Evolutionary conservation across 2,329 filamentous ascomycete genomes (phyloP).

Genomic region (Xylariaceae sp.): DNA sequence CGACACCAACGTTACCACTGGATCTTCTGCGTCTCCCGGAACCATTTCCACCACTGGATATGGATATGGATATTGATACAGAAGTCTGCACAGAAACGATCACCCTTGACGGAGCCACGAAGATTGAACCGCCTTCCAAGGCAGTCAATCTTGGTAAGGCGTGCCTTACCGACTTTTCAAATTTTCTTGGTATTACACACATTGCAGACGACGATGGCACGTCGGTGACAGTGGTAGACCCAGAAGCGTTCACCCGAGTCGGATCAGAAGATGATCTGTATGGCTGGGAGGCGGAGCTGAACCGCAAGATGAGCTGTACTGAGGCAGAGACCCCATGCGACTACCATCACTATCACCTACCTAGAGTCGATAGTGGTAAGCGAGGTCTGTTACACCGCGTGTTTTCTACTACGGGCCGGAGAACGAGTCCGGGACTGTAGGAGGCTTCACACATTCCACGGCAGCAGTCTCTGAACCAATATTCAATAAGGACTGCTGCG

Average conservation of each 20-base stretch:
- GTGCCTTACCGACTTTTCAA: constrained; percentile 34
- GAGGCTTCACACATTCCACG: not conserved
- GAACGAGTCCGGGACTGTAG: not conserved
- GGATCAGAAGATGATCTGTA: constrained; percentile 39
- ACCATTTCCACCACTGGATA: constrained; percentile 15
- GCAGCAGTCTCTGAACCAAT: too few relatives aligned
- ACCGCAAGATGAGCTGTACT: constrained; percentile 24
- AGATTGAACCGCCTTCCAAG: constrained; percentile 1
- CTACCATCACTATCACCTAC: constrained; percentile 22
- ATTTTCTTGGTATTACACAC: constrained; percentile 32
- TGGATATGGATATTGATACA: constrained; percentile 23
- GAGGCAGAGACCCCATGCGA: constrained; percentile 12
- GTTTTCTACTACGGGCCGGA: constrained; percentile 25
- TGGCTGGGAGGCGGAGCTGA: constrained; percentile 50
- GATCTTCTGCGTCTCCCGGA: constrained; percentile 14
- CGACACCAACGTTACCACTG: constrained; percentile 9
- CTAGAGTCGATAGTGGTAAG: constrained; percentile 23
- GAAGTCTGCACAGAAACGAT: constrained; percentile 17
- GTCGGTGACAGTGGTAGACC: constrained; percentile 22
- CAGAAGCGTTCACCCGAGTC: constrained; percentile 22
- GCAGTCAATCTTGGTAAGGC: constrained; percentile 24
- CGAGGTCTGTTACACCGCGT: constrained; percentile 37
- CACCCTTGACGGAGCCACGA: constrained; percentile 11
- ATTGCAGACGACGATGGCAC: constrained; percentile 23
- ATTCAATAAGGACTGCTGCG: not conserved